Conservation (phyloP, 805 yeast species). For the Candida rishiriensis region DNA sequence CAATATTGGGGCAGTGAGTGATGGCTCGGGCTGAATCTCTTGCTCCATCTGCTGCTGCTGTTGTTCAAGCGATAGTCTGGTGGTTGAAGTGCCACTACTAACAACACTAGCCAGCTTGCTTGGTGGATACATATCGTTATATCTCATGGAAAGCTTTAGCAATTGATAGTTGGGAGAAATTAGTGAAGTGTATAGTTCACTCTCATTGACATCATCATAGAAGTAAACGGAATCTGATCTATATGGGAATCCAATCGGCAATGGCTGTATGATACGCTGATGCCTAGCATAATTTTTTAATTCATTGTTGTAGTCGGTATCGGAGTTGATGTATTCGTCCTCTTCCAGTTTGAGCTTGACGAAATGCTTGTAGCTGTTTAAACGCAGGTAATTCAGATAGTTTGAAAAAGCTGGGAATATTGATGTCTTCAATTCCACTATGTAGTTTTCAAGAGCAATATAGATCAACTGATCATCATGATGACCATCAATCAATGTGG, state of each 20-base stretch:
- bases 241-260: conserved; percentile 24
- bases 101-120: not conserved
- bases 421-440: conserved; percentile 17
- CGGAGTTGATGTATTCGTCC: conserved; percentile 14
- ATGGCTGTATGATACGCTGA: conserved; percentile 24
- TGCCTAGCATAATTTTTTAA: conserved; percentile 20
- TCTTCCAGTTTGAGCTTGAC: conserved; percentile 18
- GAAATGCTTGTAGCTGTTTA: conserved; percentile 21
- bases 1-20: not conserved
- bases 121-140: not conserved
- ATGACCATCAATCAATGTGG: conserved; percentile 16
- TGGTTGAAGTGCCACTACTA: not conserved
- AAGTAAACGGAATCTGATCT: conserved; percentile 12
- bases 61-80: too few relatives aligned
- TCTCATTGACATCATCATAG: conserved; percentile 13
- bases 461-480: conserved; percentile 29
- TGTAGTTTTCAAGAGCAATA: conserved; percentile 18
- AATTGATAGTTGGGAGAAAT: conserved; percentile 21
- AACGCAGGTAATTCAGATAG: conserved; percentile 11
- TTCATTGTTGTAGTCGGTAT: conserved; percentile 13
- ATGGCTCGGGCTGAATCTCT: not conserved
- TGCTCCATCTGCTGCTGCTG: not conserved
- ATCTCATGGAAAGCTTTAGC: conserved; percentile 2
- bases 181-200: conserved; percentile 16
- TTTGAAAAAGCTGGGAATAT: conserved; percentile 24